phyloP scores from a whole-genome alignment of 257 asterid genomes.

The Pogostemon cablin region DNA sequence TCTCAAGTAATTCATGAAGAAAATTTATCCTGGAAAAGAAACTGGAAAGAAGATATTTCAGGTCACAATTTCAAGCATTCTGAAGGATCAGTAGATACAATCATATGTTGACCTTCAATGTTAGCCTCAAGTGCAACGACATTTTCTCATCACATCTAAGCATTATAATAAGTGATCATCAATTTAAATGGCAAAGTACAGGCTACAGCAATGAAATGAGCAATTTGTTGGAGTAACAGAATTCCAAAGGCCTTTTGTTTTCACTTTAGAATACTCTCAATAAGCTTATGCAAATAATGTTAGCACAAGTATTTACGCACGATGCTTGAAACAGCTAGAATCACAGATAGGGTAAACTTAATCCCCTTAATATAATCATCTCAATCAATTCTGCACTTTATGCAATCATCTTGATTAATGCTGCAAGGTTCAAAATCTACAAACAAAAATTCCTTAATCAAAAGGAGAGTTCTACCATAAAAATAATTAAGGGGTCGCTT shows the following conservation, averaged over 20 bases:
- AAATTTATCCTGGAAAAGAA: not conserved
- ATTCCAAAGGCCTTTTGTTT: constrained; percentile 15
- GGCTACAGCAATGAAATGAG: not conserved
- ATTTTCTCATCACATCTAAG: constrained; percentile 2
- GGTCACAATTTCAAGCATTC: not conserved
- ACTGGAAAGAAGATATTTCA: not conserved
- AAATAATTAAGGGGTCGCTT: not conserved
- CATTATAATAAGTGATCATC: not conserved
- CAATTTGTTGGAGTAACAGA: not conserved
- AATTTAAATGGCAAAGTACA: not conserved
- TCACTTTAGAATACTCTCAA: constrained; percentile 7
- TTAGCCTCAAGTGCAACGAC: constrained; percentile 20
- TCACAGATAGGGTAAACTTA: not conserved
- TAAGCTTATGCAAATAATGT: not conserved
- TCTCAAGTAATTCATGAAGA: not conserved
- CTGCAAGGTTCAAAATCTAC: not conserved
- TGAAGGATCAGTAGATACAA: not conserved
- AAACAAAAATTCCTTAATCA: not conserved
- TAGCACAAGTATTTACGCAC: not conserved
- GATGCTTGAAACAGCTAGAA: not conserved
- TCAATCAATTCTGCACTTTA: not conserved
- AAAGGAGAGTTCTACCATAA: not conserved
- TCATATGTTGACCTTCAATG: not conserved
- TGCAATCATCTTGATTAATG: constrained; percentile 11
- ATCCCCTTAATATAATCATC: not conserved